Percentiles rank a stretch among this genome's conserved stretches.
Conservation (phyloP, 2,329 filamentous ascomycete species). For the Hypoxylon sp. region DNA sequence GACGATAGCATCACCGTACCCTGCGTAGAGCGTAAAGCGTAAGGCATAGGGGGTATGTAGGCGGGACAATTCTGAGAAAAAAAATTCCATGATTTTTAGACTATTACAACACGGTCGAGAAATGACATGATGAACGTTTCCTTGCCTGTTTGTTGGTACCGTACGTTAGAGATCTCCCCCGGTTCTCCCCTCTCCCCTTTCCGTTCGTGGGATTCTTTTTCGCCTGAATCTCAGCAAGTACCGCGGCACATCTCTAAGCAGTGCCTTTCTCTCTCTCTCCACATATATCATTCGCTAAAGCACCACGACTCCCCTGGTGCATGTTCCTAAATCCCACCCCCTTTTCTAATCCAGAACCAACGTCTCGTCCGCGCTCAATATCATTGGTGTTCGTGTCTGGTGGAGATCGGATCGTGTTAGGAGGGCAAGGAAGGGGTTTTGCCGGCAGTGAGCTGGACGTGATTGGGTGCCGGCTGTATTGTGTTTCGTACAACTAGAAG, state of each 20-base stretch:
- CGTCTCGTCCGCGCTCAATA: conserved; percentile 19
- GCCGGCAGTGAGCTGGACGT: conserved; percentile 14
- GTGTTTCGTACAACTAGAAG: conserved; percentile 34
- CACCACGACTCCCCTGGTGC: conserved; percentile 1
- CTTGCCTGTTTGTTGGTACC: conserved; percentile 27
- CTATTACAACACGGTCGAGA: conserved; percentile 52
- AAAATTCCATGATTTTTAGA: conserved; percentile 51
- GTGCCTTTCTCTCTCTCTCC: not conserved
- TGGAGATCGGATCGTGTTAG: conserved; percentile 9
- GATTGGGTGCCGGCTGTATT: conserved; percentile 28
- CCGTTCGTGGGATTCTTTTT: conserved; percentile 2
- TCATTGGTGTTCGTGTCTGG: conserved; percentile 10
- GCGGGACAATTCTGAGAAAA: conserved; percentile 27
- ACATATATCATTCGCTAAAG: conserved; percentile 1
- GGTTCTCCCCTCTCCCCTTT: not conserved
- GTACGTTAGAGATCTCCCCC: conserved; percentile 4
- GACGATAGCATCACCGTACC: not conserved
- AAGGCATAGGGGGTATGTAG: conserved; percentile 43
- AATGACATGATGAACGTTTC: conserved; percentile 45
- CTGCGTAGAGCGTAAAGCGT: not conserved
- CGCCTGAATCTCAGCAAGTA: conserved; percentile 19
- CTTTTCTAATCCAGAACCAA: conserved; percentile 35
- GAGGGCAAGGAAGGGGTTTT: conserved; percentile 21
- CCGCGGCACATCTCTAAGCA: conserved; percentile 12
- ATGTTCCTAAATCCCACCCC: conserved; percentile 20